phyloP scores from a whole-genome alignment of 768 basidiomycete genomes.

The Auriscalpium vulgare region DNA sequence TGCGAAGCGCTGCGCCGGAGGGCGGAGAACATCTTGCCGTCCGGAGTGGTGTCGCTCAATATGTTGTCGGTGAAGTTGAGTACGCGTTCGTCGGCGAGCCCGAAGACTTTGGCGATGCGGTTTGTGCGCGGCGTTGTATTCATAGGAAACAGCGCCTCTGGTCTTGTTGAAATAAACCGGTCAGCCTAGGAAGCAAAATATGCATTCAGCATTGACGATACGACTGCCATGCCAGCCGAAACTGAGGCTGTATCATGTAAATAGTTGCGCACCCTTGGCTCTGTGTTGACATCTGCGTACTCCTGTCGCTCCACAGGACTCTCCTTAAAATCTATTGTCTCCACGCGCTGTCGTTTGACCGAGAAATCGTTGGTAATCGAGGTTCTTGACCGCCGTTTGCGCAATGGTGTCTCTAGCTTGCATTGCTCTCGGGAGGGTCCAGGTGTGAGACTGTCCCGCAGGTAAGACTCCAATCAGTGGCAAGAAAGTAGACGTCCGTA shows the following conservation, averaged over 20 bases:
- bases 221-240: background rate
- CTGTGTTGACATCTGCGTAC: constrained; percentile 11
- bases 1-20: constrained; percentile 46
- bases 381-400: constrained; percentile 12
- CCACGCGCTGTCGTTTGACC: constrained; percentile 13
- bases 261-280: constrained; percentile 9
- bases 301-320: constrained; percentile 6
- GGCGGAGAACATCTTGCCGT: constrained; percentile 36
- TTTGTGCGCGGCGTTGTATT: constrained; percentile 60
- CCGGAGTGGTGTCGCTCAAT: constrained; percentile 21
- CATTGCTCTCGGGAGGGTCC: constrained; percentile 8
- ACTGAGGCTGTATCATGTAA: background rate
- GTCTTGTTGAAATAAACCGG: constrained; percentile 50
- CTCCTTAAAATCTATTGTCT: constrained; percentile 8
- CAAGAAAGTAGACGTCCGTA: background rate
- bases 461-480: background rate
- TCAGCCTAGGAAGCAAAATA: constrained; percentile 35
- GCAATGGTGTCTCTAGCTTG: constrained; percentile 13
- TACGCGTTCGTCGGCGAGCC: constrained; percentile 47
- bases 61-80: constrained; percentile 41
- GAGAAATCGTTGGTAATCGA: constrained; percentile 17
- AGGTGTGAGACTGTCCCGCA: background rate
- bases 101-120: constrained; percentile 55
- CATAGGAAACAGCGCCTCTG: constrained; percentile 44
- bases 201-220: background rate